phyloP scores from a whole-genome alignment of 106 monocot species.

The Dactylorhiza incarnata region DNA sequence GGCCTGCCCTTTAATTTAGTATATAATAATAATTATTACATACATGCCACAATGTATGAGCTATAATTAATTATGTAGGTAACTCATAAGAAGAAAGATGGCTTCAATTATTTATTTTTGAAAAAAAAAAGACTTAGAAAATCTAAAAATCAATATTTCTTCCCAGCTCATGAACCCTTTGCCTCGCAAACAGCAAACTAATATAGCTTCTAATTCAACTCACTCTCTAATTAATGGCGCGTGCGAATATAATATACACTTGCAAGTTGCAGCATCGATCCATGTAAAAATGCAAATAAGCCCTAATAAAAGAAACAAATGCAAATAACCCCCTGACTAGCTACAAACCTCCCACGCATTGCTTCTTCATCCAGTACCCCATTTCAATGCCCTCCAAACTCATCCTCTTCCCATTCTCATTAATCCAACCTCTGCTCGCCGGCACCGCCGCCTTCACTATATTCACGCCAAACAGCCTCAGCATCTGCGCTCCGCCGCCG shows the following conservation, averaged over 20 bases:
- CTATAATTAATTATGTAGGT: no score
- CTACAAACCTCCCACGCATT: not conserved
- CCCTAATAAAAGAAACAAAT: not conserved
- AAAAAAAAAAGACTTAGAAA: not conserved
- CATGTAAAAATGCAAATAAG: not conserved
- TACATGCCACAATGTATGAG: no score
- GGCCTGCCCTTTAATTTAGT: no score
- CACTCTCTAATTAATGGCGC: no score
- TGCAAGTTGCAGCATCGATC: not conserved
- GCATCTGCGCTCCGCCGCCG: constrained; percentile 6
- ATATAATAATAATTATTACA: no score
- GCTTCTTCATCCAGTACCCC: constrained; percentile 6
- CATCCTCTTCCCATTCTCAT: constrained; percentile 9
- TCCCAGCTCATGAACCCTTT: not conserved
- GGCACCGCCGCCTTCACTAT: constrained; percentile 8
- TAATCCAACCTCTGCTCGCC: not conserved
- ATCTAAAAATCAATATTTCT: not conserved
- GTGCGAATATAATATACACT: not conserved
- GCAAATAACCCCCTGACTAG: not conserved
- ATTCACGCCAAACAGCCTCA: constrained; percentile 40
- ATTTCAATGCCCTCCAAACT: not conserved
- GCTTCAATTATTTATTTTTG: not conserved
- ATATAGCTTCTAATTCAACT: no score
- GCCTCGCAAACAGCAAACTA: not conserved
- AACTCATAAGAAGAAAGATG: no score